Conservation (phyloP, 2,329 filamentous ascomycete genomes). For the Nothophoma quercina region DNA sequence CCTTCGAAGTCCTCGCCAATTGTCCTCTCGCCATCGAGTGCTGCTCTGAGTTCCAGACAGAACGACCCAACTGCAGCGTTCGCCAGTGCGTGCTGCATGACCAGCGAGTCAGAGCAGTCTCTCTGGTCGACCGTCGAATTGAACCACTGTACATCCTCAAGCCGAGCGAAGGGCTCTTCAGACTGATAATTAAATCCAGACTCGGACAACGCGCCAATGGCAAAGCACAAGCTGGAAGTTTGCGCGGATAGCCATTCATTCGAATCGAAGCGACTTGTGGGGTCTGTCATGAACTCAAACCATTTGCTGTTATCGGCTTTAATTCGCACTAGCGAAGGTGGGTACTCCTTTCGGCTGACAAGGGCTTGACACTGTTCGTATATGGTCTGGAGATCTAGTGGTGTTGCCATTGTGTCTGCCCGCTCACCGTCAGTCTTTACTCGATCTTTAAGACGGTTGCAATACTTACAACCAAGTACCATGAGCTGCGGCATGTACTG, state of each 20-base stretch:
- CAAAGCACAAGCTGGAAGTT: slow-evolving; percentile 14
- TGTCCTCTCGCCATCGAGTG: slow-evolving; percentile 12
- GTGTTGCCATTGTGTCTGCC: slow-evolving; percentile 13
- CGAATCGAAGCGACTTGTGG: slow-evolving; percentile 8
- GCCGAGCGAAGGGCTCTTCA: slow-evolving; percentile 12
- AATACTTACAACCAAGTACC: slow-evolving; percentile 4
- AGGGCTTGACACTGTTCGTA: slow-evolving; percentile 12
- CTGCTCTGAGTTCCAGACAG: slow-evolving; percentile 12
- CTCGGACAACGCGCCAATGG: slow-evolving; percentile 9
- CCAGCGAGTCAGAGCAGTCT: slow-evolving; percentile 3
- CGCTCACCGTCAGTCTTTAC: neutral
- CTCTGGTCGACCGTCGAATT: slow-evolving; percentile 1
- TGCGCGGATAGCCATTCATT: slow-evolving; percentile 13
- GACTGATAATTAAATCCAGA: neutral
- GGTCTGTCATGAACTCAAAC: slow-evolving; percentile 18
- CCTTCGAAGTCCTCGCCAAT: slow-evolving; percentile 20
- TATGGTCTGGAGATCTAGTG: slow-evolving; percentile 6
- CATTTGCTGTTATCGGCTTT: slow-evolving; percentile 12
- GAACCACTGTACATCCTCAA: slow-evolving; percentile 19
- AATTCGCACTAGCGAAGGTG: slow-evolving; percentile 8
- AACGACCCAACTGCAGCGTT: slow-evolving; percentile 18
- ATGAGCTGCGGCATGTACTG: slow-evolving; percentile 12
- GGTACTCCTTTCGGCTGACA: slow-evolving; percentile 16
- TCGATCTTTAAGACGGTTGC: neutral
- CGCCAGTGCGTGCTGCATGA: slow-evolving; percentile 17